A percentile compares a stretch with the other conserved stretches of the same genome.
phyloP scores from a whole-genome alignment of 345 rosid species.

The Geranium brycei region DNA sequence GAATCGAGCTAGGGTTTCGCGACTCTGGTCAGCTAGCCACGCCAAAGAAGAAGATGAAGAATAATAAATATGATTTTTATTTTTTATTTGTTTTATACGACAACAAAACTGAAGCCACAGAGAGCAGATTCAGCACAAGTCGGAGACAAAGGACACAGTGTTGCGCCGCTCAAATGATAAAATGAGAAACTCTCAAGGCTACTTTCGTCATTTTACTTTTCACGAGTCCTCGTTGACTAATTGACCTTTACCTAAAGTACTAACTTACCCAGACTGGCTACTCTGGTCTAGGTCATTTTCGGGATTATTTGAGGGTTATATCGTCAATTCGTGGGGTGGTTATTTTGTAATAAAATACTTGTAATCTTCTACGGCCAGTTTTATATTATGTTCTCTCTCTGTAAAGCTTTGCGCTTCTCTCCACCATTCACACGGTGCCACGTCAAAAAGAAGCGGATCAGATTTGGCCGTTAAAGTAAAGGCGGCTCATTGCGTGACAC shows the following conservation, averaged over 20 bases:
- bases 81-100: not conserved
- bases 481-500: not conserved
- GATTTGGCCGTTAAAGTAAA: not conserved
- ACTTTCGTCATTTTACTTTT: not conserved
- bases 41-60: not conserved
- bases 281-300: no score
- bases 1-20: not conserved
- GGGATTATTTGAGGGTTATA: not conserved
- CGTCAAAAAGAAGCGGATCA: not conserved
- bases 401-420: no score
- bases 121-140: not conserved
- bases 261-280: not conserved
- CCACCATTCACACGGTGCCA: not conserved
- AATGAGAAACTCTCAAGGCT: not conserved
- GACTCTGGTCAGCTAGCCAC: not conserved
- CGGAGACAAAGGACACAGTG: not conserved
- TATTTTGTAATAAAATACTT: no score
- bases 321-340: not conserved
- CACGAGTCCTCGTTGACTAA: not conserved
- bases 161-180: not conserved
- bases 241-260: not conserved
- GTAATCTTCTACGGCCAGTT: not conserved
- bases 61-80: no score
- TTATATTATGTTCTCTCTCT: no score
- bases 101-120: not conserved